Percentiles rank a stretch among this genome's conserved stretches.
Conservation (phyloP, 306 rosid genomes). For the Luffa aegyptiaca region DNA sequence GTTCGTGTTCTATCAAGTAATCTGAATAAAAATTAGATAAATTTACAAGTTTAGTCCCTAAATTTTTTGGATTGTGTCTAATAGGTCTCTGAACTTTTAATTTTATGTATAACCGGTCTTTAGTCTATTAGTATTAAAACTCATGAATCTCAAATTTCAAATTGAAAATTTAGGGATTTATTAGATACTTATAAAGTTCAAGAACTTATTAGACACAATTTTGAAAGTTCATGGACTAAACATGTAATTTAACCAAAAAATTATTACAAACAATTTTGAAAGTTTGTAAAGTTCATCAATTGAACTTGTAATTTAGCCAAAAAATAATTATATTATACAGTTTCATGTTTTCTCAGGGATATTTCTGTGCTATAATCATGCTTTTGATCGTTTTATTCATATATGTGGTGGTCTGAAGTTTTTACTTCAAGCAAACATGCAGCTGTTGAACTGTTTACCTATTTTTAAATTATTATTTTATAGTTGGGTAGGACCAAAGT, state of each 20-base stretch:
- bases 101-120: too few relatives aligned
- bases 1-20: not conserved
- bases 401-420: not conserved
- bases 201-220: not conserved
- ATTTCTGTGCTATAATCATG: not conserved
- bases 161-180: not conserved
- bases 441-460: not conserved
- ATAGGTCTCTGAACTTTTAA: too few relatives aligned
- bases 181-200: too few relatives aligned
- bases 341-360: not conserved
- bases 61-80: not conserved
- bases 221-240: not conserved
- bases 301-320: not conserved
- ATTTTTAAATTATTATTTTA: not conserved
- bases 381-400: not conserved
- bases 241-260: not conserved
- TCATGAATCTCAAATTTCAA: not conserved
- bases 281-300: not conserved
- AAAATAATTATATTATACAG: not conserved
- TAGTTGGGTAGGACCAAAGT: conserved; percentile 93
- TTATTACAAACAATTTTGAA: not conserved
- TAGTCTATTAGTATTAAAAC: not conserved
- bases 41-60: not conserved
- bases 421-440: not conserved
- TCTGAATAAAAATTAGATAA: not conserved